Evolutionary conservation across 441 rosid genomes (phyloP).

Genomic region (Gossypium gossypioides): DNA sequence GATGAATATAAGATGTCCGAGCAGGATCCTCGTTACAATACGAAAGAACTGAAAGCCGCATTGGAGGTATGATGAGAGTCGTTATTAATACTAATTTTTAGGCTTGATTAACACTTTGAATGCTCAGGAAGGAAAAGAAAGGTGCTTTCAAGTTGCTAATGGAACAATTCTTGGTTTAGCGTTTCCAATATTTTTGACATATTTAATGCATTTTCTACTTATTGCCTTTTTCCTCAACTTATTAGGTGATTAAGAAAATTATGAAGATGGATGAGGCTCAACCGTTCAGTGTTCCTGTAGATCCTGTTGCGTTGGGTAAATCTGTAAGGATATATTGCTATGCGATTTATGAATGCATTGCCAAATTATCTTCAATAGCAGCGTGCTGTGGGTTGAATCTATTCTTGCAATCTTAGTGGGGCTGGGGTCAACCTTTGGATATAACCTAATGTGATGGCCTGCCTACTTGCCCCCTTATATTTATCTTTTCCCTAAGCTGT

Average conservation of each 20-base stretch:
- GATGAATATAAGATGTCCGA: slow-evolving; percentile 3
- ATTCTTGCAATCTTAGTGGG: not conserved
- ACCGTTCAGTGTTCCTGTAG: slow-evolving; percentile 39
- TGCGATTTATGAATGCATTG: not conserved
- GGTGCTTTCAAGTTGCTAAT: not conserved
- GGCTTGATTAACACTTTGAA: not conserved
- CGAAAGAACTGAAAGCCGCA: slow-evolving; percentile 37
- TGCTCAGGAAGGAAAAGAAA: not conserved
- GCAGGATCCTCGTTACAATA: slow-evolving; percentile 24
- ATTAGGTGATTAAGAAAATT: slow-evolving; percentile 43
- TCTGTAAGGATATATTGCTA: slow-evolving; percentile 33
- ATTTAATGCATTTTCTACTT: not conserved
- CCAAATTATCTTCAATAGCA: not conserved
- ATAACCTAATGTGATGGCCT: not conserved
- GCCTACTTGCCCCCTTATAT: not conserved
- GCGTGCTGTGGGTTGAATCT: not conserved
- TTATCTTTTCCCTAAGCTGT: not conserved
- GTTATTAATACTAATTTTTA: not conserved
- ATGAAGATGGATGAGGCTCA: slow-evolving; percentile 54
- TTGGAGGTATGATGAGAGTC: slow-evolving; percentile 24
- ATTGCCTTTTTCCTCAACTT: not conserved
- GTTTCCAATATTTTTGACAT: not conserved
- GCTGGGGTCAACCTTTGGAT: not conserved
- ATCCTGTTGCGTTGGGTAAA: slow-evolving; percentile 37
- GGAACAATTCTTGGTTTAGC: not conserved